Evolutionary conservation across 257 asterid species (phyloP).

Genomic region (Echium plantagineum): DNA sequence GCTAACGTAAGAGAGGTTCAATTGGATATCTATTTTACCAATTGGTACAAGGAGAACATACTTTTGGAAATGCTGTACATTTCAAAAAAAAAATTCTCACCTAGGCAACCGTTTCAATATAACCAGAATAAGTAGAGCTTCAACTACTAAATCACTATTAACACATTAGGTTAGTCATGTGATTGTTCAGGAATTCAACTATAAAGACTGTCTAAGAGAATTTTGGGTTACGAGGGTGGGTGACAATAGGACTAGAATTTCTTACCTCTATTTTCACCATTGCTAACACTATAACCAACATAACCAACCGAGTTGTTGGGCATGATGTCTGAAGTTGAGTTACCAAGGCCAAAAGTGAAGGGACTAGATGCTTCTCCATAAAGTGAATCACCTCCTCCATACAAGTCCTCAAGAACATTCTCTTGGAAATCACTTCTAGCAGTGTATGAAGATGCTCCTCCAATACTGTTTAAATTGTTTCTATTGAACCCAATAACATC

Average conservation of each 20-base stretch:
- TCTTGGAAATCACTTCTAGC: constrained; percentile 28
- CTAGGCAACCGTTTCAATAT: background rate
- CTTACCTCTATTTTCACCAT: constrained; percentile 66
- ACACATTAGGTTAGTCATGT: too few species aligned
- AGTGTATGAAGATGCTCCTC: constrained; percentile 27
- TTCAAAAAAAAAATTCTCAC: background rate
- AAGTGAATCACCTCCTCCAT: constrained; percentile 29
- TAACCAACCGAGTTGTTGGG: constrained; percentile 37
- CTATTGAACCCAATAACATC: constrained; percentile 35
- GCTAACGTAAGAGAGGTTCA: too few species aligned
- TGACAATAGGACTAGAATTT: constrained; percentile 6
- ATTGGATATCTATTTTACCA: background rate
- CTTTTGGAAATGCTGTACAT: background rate
- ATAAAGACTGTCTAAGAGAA: background rate
- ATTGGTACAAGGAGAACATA: background rate
- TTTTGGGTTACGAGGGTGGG: too few species aligned
- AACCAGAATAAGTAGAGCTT: background rate
- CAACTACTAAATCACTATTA: background rate
- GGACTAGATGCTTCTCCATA: constrained; percentile 33
- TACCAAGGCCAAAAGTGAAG: constrained; percentile 39
- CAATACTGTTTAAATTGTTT: constrained; percentile 27
- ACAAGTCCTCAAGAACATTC: constrained; percentile 28
- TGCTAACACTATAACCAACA: constrained; percentile 45
- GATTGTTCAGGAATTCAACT: background rate
- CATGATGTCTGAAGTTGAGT: constrained; percentile 30